phyloP scores from a whole-genome alignment of 2,329 filamentous ascomycete genomes.

The Pyricularia sp. region DNA sequence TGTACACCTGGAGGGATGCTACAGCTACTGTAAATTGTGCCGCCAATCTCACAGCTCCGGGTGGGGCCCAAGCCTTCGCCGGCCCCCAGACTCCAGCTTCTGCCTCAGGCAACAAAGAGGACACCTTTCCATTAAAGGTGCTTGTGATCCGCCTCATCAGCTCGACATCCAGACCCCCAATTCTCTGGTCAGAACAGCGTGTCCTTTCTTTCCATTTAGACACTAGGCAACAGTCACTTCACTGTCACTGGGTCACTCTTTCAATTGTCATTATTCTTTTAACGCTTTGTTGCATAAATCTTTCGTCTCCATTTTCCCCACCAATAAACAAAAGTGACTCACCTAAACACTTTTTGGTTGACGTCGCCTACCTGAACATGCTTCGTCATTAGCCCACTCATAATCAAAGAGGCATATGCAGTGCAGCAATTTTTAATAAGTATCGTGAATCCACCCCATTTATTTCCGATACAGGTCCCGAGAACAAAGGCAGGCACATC shows the following conservation, averaged over 20 bases:
- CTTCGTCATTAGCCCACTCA: not conserved
- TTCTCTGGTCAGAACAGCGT: not conserved
- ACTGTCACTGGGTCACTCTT: not conserved
- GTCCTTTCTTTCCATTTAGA: not conserved
- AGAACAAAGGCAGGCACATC: not conserved
- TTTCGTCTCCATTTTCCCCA: not conserved
- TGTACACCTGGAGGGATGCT: not conserved
- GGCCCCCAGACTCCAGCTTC: not conserved
- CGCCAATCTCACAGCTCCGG: not conserved
- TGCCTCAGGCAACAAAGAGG: not conserved
- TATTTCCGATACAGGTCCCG: conserved; percentile 5
- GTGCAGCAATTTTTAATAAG: not conserved
- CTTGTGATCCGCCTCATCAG: not conserved
- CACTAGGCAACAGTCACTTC: not conserved
- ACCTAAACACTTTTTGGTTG: not conserved
- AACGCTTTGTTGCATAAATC: not conserved
- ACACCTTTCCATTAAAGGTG: not conserved
- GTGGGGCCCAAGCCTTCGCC: not conserved
- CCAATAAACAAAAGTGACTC: not conserved
- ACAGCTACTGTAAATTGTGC: not conserved
- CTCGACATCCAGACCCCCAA: not conserved
- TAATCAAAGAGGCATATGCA: not conserved
- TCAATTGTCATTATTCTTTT: not conserved
- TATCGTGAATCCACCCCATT: not conserved
- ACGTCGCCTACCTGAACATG: not conserved